These are phyloP conservation scores for Phytophthora foliorum DNA, from an alignment of 352 stramenopile species.

Conservation along the genomic window DNA sequence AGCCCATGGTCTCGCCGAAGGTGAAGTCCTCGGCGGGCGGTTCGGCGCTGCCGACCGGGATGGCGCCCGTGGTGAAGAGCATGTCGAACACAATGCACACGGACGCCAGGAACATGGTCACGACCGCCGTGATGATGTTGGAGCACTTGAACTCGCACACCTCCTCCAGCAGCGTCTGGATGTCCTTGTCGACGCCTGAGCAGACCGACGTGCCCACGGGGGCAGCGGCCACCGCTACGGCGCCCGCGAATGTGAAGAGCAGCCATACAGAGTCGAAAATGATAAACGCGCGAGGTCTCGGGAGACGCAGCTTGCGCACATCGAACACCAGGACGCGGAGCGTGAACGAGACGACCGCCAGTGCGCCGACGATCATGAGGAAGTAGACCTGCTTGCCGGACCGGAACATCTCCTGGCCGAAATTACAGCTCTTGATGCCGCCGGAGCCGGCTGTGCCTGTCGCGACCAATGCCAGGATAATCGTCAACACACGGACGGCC, in stretches of 20 bases:
- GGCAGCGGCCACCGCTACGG: conserved; percentile 61
- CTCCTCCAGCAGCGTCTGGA: conserved; percentile 62
- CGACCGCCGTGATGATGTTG: conserved; percentile 61
- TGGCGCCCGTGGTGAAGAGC: conserved; percentile 60
- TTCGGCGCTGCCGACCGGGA: conserved; percentile 27
- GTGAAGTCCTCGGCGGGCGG: conserved; percentile 54
- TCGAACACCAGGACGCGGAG: conserved; percentile 63
- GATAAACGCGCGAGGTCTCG: conserved; percentile 46
- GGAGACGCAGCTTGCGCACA: conserved; percentile 60
- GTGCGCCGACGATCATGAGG: conserved; percentile 49
- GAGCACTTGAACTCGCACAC: conserved; percentile 75
- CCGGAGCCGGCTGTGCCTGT: conserved; percentile 46
- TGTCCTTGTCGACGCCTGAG: conserved; percentile 54
- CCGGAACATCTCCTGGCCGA: conserved; percentile 59
- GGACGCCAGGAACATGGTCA: conserved; percentile 65
- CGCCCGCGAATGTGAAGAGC: conserved; percentile 67
- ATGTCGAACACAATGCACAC: conserved; percentile 63
- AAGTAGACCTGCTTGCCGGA: conserved; percentile 71
- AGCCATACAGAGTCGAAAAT: conserved; percentile 63
- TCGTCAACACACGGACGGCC: conserved; percentile 47
- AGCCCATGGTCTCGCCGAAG: conserved; percentile 50
- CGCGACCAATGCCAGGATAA: conserved; percentile 56
- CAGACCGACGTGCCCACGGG: conserved; percentile 65
- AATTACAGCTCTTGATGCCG: conserved; percentile 63
- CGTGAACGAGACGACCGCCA: conserved; percentile 47